These are phyloP conservation scores for Forsythia viridissima DNA, from an alignment of 257 asterid species.

Conservation along the genomic window DNA sequence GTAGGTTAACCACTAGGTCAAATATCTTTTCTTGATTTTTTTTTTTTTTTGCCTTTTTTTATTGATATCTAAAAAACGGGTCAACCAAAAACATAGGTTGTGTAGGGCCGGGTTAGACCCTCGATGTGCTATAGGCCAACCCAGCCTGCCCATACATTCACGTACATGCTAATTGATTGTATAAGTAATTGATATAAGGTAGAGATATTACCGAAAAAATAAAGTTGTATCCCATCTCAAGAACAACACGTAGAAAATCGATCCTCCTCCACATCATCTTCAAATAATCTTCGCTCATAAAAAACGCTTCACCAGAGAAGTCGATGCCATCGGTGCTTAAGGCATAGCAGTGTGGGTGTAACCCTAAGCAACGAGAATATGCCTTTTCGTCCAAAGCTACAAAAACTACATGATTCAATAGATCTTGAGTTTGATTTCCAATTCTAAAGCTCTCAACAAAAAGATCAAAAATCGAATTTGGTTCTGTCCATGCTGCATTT, in stretches of 20 bases:
- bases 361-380: conserved; percentile 30
- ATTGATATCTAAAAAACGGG: too few species aligned
- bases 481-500: conserved; percentile 39
- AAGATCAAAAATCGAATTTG: conserved; percentile 33
- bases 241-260: conserved; percentile 29
- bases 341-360: conserved; percentile 29
- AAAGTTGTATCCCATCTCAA: conserved; percentile 34
- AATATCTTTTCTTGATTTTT: too few species aligned
- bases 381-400: conserved; percentile 36
- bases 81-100: too few species aligned
- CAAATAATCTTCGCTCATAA: conserved; percentile 25
- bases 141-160: too few species aligned
- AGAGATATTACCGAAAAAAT: conserved; percentile 29
- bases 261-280: conserved; percentile 41
- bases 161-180: not conserved
- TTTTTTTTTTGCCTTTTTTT: too few species aligned
- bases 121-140: too few species aligned
- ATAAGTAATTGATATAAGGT: not conserved
- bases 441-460: conserved; percentile 36
- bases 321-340: conserved; percentile 24
- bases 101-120: too few species aligned
- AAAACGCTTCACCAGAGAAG: conserved; percentile 28
- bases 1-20: too few species aligned
- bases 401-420: conserved; percentile 32
- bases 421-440: conserved; percentile 28